Base-by-base conservation (phyloP, 805 yeast genomes). In the Dipodascopsis uninucleata region DNA sequence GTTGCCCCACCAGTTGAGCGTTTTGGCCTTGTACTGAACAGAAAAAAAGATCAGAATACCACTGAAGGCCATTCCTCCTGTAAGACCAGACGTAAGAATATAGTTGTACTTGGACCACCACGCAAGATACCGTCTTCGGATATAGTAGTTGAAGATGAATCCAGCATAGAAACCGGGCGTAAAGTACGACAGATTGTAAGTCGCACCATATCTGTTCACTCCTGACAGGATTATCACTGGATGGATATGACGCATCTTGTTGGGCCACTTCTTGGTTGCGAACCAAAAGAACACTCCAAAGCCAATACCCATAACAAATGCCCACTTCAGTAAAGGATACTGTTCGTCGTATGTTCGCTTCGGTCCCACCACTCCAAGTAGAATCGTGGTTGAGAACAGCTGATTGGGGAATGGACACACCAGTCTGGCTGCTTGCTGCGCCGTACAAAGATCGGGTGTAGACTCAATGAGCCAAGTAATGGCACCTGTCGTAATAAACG, bases 21-120 rank as follows among this genome's bases (percentile, higher is more conserved):
- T 49, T 9, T 76, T 36, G 4, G 61, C 47, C 26, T 71, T 67
- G 55, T 67, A 72, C 48, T 63, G 64, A 10, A 69, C 68, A 2
- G 68, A 59, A 57, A 79, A 68, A 58, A 80, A 80, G n/a, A 82
- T 74, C 22, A 79, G 45, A 41, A 82, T 65, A 2, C 83, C 75
- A 28, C 81, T 72, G 52, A 78, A 70, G 0, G 85, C 85, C 16
- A 80, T 71, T 1, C 85, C 85, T 5, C 81, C 75, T 32, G 81
- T 81, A 14, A 82, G 65, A 2, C 78, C 87, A 20, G 83, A 79
- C 20, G 84, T 74, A 38, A 82, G 64, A 4, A 79, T 73, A 60
- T 78, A 81, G 61, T 80, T 81, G 62, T 82, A 82, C 62, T 81
- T 81, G 23, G 81, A 78, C 88, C 88, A 82, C 88, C 88, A 82